Evolutionary conservation across 1,139 yeast genomes (phyloP), one percentile per base, ranked within the genome.

Genomic region (Nakaseomyces nivariensis): DNA sequence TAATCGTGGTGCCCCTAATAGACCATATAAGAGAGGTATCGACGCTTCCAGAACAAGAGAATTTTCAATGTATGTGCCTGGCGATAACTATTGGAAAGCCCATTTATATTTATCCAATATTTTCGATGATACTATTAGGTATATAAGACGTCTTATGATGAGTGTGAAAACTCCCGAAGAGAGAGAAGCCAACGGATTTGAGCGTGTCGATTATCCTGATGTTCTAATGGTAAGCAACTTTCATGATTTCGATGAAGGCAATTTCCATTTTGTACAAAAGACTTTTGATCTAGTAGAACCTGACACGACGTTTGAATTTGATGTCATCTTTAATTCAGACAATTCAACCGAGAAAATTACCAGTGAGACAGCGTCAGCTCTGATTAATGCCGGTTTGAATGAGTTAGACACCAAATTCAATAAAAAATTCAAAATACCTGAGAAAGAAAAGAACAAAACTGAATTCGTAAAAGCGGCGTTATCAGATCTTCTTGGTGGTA

Each of bases 401-500:
- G 66, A 67, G 36, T 75, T 88, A 56, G 78, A 81, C 49, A 54
- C 59, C 0, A 85, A 80, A 59, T 89, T 89, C 58, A 63, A 73
- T 4, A 56, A 63, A 10, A 71, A 76, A 24, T 86, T 85, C 60
- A 66, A 70, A 27, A 66, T 75, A 1, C n/a, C 34, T 17, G 37
- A 37, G n/a, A 24, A n/a, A 8, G 37, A 36, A 11, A 37, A 27
- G 32, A 62, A 67, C 1, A 75, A 81, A 60, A 60, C 67, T 32
- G 59, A 61, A 8, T 90, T 92, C 68, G 96, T 90, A 1, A 74
- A 85, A 58, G 92, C 86, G 58, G 71, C 88, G 41, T 64, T 92
- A 17, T 85, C 97, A 0, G 92, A 92, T 47, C 72, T 92, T 46
- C 68, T 88, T 50, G 98, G 97, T 11, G 97, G 97, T 8, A 75